These are phyloP conservation scores for Bipolaris sorokiniana DNA, from an alignment of 2,329 filamentous ascomycete genomes.

Conservation along the genomic window DNA sequence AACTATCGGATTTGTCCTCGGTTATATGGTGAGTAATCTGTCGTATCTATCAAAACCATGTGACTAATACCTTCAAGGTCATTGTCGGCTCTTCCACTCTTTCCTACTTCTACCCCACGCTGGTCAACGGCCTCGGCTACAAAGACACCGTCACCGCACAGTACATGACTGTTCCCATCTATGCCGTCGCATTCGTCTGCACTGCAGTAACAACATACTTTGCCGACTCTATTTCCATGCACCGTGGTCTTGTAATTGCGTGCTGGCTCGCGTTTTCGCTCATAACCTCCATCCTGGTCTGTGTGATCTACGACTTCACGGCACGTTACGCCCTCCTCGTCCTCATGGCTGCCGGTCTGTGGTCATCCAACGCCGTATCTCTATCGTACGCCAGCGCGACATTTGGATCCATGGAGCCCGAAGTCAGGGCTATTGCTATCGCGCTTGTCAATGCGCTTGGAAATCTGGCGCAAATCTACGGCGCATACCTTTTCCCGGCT, in stretches of 20 bases:
- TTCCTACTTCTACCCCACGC: conserved; percentile 62
- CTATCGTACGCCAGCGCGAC: conserved; percentile 61
- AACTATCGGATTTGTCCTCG: conserved; percentile 57
- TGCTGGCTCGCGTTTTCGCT: conserved; percentile 55
- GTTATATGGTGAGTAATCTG: conserved; percentile 54
- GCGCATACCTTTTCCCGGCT: conserved; percentile 59
- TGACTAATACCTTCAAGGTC: conserved; percentile 30
- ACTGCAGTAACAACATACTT: conserved; percentile 56
- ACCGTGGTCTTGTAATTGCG: conserved; percentile 58
- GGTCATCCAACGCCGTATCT: conserved; percentile 59
- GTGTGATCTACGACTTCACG: conserved; percentile 57
- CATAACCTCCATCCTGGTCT: conserved; percentile 50
- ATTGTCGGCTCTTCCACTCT: conserved; percentile 59
- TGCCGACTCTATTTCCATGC: conserved; percentile 54
- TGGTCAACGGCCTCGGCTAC: conserved; percentile 61
- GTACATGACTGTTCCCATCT: conserved; percentile 62
- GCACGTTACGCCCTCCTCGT: conserved; percentile 63
- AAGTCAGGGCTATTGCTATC: conserved; percentile 59
- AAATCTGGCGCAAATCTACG: conserved; percentile 63
- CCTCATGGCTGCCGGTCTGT: conserved; percentile 62
- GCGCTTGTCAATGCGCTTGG: conserved; percentile 62
- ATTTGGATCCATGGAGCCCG: conserved; percentile 57
- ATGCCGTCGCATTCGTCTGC: conserved; percentile 59
- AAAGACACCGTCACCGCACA: conserved; percentile 53
- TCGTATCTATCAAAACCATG: conserved; percentile 24